A percentile compares a stretch with the other conserved stretches of the same genome.
Evolutionary conservation across 139 green algal species (phyloP).

Genomic region (Chlorella sorokiniana): DNA sequence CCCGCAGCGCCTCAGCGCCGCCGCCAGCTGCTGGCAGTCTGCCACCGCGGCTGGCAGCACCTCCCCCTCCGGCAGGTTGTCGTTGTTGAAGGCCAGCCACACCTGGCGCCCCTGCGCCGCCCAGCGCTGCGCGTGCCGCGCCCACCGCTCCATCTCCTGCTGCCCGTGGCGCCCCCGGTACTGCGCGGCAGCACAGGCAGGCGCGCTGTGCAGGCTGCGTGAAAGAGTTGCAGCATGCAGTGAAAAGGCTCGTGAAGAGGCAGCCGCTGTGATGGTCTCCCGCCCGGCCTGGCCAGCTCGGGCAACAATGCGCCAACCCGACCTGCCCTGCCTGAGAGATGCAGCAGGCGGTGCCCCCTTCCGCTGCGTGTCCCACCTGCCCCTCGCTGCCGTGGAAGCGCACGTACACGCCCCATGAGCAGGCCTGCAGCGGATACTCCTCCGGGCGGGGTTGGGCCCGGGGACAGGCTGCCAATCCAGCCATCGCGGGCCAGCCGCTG

Average conservation of each 20-base stretch:
- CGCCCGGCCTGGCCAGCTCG: no score
- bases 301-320: no score
- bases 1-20: constrained; percentile 1
- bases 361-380: background rate
- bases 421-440: constrained; percentile 28
- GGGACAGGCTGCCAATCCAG: constrained; percentile 11
- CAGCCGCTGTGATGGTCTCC: no score
- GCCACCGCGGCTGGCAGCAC: background rate
- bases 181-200: background rate
- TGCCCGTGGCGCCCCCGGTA: constrained; percentile 3
- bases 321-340: no score
- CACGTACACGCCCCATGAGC: constrained; percentile 38
- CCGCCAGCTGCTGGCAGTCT: constrained; percentile 15
- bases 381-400: constrained; percentile 35
- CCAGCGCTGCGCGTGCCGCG: background rate
- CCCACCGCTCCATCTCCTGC: constrained; percentile 7
- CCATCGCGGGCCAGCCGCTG: background rate
- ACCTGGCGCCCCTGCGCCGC: background rate
- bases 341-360: background rate
- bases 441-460: constrained; percentile 1
- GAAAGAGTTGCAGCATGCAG: background rate
- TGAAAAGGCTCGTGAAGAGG: no score
- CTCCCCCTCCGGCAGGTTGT: background rate
- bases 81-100: constrained; percentile 25
- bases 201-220: background rate